Evolutionary conservation across 441 rosid species (phyloP), one percentile per base, ranked within the genome.

Genomic region (Rhodomyrtus psidioides): DNA sequence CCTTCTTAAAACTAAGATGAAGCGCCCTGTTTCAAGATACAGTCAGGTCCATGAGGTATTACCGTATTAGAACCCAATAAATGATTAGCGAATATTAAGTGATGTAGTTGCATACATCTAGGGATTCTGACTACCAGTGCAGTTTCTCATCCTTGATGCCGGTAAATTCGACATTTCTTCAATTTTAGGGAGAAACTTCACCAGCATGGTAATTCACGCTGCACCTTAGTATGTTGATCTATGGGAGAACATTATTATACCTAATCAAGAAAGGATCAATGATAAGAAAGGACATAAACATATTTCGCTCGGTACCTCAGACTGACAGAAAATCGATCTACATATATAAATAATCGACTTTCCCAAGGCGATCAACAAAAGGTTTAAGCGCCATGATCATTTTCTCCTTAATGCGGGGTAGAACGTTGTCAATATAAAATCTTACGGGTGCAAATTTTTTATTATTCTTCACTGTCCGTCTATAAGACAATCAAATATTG

Each of bases 1-100:
- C 99, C 89, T 97, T 97, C 92, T 96, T 98, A 89, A 97, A 97
- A 91, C 99, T 94, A 90, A 97, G 99, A 92, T 97, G 99, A n/a
- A n/a, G n/a, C n/a, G n/a, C n/a, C n/a, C 99, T 97, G 91, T 87
- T 84, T 75, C 83, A 90, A 83, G 82, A 54, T 86, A 34, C 19
- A 34, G 85, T 84, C 88, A 82, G 84, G 44, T 42, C 28, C 75
- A 75, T 34, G 70, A 85, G 89, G 85, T 55, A 55, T n/a, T n/a
- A n/a, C n/a, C n/a, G n/a, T n/a, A n/a, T 46, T 30, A 83, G 51
- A 70, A 76, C 34, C 34, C 44, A 84, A 65, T 55, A 86, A 85
- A 59, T 57, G 84, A 42, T 75, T 81, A 46, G 88, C 75, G 83
- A 90, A 86, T 87, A 87, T 76, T 57, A 79, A 49, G 87, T 59